Base-by-base conservation (phyloP, 495 filamentous ascomycete genomes). In the Clavariopsis aquatica region DNA sequence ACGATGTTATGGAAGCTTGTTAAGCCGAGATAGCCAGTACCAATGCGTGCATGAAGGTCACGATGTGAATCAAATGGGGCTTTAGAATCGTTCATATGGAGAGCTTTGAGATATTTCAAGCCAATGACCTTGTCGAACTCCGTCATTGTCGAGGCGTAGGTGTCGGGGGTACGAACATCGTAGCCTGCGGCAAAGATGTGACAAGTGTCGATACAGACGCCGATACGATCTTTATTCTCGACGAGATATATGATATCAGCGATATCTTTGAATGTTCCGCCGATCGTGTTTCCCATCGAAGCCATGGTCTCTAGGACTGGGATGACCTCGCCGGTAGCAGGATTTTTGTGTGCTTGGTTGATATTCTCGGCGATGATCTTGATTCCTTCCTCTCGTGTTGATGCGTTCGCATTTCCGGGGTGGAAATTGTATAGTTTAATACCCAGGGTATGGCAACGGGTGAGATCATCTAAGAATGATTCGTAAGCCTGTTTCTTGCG, bases 361-460 rank as follows among this genome's bases (percentile, higher is more conserved):
- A 98, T 80, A 49, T 89, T 83, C 26, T 77, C 75, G 17, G 94
- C 92, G 52, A 98, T 88, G 23, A 93, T 87, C 20, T 78, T 75
- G 60, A 95, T 88, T 8, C 93, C 93, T 22, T 83, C 82, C 0
- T 80, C 77, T 46, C 88, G 85, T 15, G 83, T 78, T 3, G 80
- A 80, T 57, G 85, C 84, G 68, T 87, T 86, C 7, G 87, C 87
- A 57, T 84, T 92, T 52, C 94, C 94, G 0, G 94, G 94, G 74
- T 98, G 94, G 80, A 98, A 98, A 75, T 98, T 98, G 79, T 98
- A 98, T 17, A 98, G 81, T 62, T 76, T 82, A 72, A 98, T 96
- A 0, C 90, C 89, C 0, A 98, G 85, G n/a, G 80, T 81, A 71
- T 96, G 92, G 74, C 94, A 98, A 24, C 94, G 87, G 47, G 85